These are phyloP conservation scores for Annulohypoxylon stygium DNA, from an alignment of 495 filamentous ascomycete genomes.

Conservation along the genomic window DNA sequence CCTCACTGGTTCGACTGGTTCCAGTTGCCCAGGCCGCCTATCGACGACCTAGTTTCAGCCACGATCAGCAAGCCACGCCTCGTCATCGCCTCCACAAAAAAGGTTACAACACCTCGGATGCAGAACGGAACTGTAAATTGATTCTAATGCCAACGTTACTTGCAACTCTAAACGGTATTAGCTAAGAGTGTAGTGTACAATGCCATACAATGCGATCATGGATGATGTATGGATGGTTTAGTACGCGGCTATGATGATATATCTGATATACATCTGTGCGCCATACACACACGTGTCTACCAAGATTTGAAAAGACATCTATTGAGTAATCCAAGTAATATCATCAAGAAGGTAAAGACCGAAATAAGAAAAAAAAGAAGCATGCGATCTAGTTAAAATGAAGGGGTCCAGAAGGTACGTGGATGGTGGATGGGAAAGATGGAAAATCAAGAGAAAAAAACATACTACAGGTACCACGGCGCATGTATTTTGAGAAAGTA, in stretches of 20 bases:
- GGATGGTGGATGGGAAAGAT: constrained; percentile 6
- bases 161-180: neutral
- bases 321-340: neutral
- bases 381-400: neutral
- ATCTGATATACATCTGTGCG: constrained; percentile 1
- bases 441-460: constrained; percentile 22
- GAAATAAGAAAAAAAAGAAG: neutral
- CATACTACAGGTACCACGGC: neutral
- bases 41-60: constrained; percentile 34
- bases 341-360: neutral
- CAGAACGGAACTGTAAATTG: constrained; percentile 41
- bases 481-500: constrained; percentile 23
- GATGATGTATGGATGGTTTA: too few species aligned
- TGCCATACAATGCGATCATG: neutral
- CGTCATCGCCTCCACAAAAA: constrained; percentile 47
- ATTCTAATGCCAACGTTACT: constrained; percentile 10
- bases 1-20: too few species aligned
- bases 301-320: constrained; percentile 10
- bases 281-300: constrained; percentile 23
- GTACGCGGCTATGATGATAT: constrained; percentile 2
- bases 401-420: constrained; percentile 9
- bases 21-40: neutral
- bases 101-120: constrained; percentile 26
- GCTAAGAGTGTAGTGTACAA: neutral
- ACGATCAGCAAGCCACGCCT: constrained; percentile 48